Evolutionary conservation across 495 filamentous ascomycete species (phyloP).

Genomic region (Daldinia caldariorum): DNA sequence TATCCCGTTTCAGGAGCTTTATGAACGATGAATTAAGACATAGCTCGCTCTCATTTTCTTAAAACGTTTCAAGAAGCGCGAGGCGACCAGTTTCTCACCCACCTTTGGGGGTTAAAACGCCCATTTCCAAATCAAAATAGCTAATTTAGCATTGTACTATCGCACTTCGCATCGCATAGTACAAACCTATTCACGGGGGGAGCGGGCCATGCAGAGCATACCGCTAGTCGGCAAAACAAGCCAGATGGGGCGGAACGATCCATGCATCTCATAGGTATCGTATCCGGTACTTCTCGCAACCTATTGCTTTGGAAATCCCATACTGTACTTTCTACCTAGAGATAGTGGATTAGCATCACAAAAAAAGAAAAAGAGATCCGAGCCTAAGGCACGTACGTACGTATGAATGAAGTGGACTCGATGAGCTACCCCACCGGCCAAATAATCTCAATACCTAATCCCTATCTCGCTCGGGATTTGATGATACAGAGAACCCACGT

Average conservation of each 20-base stretch:
- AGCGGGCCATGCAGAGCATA: conserved; percentile 7
- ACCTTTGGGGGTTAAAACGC: background rate
- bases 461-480: conserved; percentile 11
- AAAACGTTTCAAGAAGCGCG: conserved; percentile 20
- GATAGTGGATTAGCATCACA: background rate
- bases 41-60: conserved; percentile 30
- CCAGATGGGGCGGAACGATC: conserved; percentile 10
- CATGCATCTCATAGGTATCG: background rate
- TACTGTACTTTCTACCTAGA: background rate
- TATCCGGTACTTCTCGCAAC: conserved; percentile 3
- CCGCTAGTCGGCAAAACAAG: conserved; percentile 6
- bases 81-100: background rate
- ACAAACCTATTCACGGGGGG: conserved; percentile 6
- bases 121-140: background rate
- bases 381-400: background rate
- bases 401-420: background rate
- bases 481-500: background rate
- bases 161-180: too few relatives aligned
- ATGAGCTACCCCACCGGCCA: background rate
- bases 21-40: conserved; percentile 11
- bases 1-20: conserved; percentile 31
- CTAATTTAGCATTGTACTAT: too few relatives aligned
- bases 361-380: conserved; percentile 4
- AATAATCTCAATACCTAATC: background rate
- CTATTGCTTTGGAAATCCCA: background rate